These are phyloP conservation scores for Mycena galopus DNA, from an alignment of 768 basidiomycete genomes.

Conservation along the genomic window DNA sequence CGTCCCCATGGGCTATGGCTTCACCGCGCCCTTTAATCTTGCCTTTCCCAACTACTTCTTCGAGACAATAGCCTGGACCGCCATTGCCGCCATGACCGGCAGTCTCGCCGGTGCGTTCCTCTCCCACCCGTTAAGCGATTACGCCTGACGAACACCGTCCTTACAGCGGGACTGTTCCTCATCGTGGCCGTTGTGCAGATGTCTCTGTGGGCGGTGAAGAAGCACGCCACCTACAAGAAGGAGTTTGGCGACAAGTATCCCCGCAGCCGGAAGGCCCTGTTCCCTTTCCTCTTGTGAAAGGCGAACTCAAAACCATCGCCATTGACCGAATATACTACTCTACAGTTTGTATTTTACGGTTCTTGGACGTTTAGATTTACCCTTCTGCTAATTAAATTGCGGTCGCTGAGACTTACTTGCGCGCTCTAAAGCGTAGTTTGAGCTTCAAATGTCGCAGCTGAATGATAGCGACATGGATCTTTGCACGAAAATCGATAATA, in stretches of 20 bases:
- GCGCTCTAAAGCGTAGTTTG: no score
- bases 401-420: no score
- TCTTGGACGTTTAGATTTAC: not conserved
- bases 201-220: slow-evolving; percentile 91
- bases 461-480: no score
- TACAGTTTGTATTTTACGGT: not conserved
- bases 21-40: slow-evolving; percentile 66
- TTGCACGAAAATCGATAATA: slow-evolving; percentile 10
- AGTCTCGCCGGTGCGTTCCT: slow-evolving; percentile 74
- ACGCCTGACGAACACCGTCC: not conserved
- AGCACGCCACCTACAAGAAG: slow-evolving; percentile 90
- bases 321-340: not conserved
- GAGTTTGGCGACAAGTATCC: slow-evolving; percentile 94
- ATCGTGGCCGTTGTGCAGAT: slow-evolving; percentile 75
- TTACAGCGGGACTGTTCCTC: slow-evolving; percentile 73
- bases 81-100: slow-evolving; percentile 81
- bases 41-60: slow-evolving; percentile 97
- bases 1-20: slow-evolving; percentile 96
- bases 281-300: slow-evolving; percentile 75
- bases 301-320: not conserved
- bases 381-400: not conserved
- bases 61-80: slow-evolving; percentile 83
- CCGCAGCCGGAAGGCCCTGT: slow-evolving; percentile 77
- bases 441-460: no score
- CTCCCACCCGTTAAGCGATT: not conserved